Percentiles rank a stretch among this genome's conserved stretches.
Evolutionary conservation across 2,329 filamentous ascomycete species (phyloP).

Genomic region (Colletotrichum plurivorum): DNA sequence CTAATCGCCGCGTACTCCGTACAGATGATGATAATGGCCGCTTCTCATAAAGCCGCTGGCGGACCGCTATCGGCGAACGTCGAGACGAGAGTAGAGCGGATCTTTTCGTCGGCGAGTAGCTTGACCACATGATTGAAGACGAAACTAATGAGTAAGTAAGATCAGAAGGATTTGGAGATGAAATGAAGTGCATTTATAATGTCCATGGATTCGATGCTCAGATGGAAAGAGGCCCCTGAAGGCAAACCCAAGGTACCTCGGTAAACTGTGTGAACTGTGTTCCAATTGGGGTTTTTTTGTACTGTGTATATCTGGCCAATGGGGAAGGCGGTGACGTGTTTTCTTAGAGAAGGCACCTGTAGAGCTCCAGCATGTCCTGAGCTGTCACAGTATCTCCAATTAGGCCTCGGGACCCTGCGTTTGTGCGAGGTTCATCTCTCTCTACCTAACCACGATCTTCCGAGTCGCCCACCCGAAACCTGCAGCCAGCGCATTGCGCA

Average conservation of each 20-base stretch:
- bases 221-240: not conserved
- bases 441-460: too few species aligned
- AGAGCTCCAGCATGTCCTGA: slow-evolving; percentile 31
- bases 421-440: not conserved
- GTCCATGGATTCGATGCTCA: too few species aligned
- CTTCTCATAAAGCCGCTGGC: not conserved
- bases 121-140: not conserved
- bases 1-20: not conserved
- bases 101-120: not conserved
- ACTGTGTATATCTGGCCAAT: not conserved
- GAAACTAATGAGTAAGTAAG: not conserved
- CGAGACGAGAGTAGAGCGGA: too few species aligned
- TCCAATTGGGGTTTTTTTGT: too few species aligned
- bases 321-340: slow-evolving; percentile 35
- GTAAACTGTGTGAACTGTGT: not conserved
- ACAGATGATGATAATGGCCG: not conserved
- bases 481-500: not conserved
- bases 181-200: too few species aligned
- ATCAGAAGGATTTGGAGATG: too few species aligned
- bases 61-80: slow-evolving; percentile 16
- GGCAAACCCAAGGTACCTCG: not conserved
- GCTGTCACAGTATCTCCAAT: not conserved
- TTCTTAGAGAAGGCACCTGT: slow-evolving; percentile 35
- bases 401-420: slow-evolving; percentile 18
- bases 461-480: not conserved